Conservation (phyloP, 2,329 filamentous ascomycete genomes). For the Endothia cerciana region DNA sequence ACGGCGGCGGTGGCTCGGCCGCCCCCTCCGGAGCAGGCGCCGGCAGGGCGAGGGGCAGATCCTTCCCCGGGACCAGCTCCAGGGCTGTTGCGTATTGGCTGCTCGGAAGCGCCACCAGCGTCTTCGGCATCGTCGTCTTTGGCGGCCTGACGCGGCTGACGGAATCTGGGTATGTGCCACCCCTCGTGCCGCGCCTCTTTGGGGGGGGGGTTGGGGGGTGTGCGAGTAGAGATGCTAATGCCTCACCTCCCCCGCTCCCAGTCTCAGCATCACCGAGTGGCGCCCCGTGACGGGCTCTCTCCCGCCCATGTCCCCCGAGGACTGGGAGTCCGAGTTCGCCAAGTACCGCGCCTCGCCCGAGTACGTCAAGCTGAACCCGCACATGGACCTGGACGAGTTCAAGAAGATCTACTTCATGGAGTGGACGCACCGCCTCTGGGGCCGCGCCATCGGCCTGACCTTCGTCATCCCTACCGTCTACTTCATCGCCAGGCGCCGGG, state of each 20-base stretch:
- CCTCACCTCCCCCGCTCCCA: conserved; percentile 40
- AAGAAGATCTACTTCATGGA: conserved; percentile 99
- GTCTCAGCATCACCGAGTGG: conserved; percentile 99
- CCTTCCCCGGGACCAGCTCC: conserved; percentile 65
- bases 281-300: conserved; percentile 90
- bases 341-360: conserved; percentile 94
- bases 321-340: conserved; percentile 91
- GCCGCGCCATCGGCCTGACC: conserved; percentile 84
- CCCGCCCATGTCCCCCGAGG: conserved; percentile 74
- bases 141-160: conserved; percentile 92
- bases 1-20: not conserved
- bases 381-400: conserved; percentile 92
- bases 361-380: conserved; percentile 87
- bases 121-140: conserved; percentile 96
- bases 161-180: conserved; percentile 78
- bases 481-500: conserved; percentile 79
- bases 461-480: conserved; percentile 89
- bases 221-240: not conserved
- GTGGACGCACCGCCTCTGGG: conserved; percentile 95
- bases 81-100: conserved; percentile 91
- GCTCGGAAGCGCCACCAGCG: conserved; percentile 84
- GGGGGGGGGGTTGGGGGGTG: too few species aligned
- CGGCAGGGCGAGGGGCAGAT: conserved; percentile 37
- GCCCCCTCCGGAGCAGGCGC: not conserved
- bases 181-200: conserved; percentile 13